Conservation (phyloP, 108 stramenopile genomes). For the Nannochloropsis salina region DNA sequence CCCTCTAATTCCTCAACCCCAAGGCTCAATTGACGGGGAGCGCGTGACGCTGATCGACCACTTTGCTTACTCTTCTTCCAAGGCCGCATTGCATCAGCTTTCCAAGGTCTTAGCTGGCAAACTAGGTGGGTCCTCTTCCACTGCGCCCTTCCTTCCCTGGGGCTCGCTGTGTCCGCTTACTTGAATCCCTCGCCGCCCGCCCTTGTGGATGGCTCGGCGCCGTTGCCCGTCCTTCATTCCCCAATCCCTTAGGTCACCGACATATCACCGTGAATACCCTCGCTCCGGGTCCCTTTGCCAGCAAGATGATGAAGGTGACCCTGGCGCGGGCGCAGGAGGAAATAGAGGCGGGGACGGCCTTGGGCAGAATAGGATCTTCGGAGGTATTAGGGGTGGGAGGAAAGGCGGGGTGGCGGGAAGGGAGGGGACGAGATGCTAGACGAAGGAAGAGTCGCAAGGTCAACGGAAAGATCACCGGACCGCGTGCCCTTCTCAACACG, state of each 20-base stretch:
- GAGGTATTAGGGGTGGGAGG: not conserved
- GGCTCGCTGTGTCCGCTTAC: not conserved
- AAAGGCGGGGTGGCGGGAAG: not conserved
- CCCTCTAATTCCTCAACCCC: not conserved
- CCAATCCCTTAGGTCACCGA: not conserved
- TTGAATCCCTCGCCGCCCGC: too few relatives aligned
- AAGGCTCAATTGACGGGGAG: not conserved
- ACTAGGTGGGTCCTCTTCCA: not conserved
- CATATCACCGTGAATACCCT: not conserved
- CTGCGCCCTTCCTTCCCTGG: not conserved
- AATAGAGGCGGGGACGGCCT: not conserved
- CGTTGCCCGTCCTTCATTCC: not conserved
- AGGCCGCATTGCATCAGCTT: not conserved
- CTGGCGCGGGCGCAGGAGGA: conserved; percentile 15
- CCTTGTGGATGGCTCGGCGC: not conserved
- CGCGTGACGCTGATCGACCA: conserved; percentile 17
- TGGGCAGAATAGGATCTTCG: not conserved
- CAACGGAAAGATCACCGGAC: not conserved
- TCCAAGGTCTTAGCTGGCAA: not conserved
- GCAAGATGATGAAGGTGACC: conserved; percentile 18
- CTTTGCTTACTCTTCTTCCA: conserved; percentile 14
- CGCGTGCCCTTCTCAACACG: not conserved
- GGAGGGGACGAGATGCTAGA: not conserved
- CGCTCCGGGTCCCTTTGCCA: not conserved
- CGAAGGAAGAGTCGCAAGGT: not conserved